A percentile compares a stretch with the other conserved stretches of the same genome.
phyloP scores from a whole-genome alignment of 345 rosid species.

The Trapa incisa region DNA sequence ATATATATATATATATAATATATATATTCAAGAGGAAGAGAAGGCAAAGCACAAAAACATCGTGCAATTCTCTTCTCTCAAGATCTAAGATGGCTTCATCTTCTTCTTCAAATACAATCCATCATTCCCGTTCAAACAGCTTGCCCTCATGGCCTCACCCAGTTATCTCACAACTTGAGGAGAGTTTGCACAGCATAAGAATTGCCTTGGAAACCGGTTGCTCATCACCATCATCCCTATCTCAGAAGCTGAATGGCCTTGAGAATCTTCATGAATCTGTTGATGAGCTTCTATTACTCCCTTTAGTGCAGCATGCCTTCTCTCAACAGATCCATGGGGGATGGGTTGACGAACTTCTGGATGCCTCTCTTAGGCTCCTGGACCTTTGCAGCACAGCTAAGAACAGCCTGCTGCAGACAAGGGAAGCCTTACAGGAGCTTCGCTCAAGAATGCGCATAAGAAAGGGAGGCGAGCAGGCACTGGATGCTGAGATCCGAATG shows the following conservation, averaged over 20 bases:
- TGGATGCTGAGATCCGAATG: conserved; percentile 15
- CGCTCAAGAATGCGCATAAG: conserved; percentile 19
- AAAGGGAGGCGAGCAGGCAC: neutral
- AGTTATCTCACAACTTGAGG: conserved; percentile 14
- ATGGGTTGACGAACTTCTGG: conserved; percentile 12
- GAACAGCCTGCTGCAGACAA: conserved; percentile 15
- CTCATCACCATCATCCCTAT: conserved; percentile 9
- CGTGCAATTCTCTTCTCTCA: neutral
- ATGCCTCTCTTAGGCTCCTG: conserved; percentile 18
- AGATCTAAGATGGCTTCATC: neutral
- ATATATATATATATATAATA: neutral
- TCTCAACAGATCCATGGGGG: conserved; percentile 7
- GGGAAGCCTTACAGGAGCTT: conserved; percentile 14
- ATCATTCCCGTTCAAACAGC: conserved; percentile 24
- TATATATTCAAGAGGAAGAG: neutral
- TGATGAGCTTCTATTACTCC: conserved; percentile 14
- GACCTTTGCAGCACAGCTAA: conserved; percentile 13
- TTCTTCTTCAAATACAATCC: neutral
- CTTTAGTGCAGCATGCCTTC: conserved; percentile 10
- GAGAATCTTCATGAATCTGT: conserved; percentile 18
- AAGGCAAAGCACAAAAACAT: neutral
- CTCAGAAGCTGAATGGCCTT: conserved; percentile 7
- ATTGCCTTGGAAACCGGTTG: conserved; percentile 11
- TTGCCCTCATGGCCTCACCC: conserved; percentile 29
- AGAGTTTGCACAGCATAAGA: conserved; percentile 19